Evolutionary conservation across 2,329 filamentous ascomycete species (phyloP), one percentile per base, ranked within the genome.

Genomic region (Talaromyces funiculosus): DNA sequence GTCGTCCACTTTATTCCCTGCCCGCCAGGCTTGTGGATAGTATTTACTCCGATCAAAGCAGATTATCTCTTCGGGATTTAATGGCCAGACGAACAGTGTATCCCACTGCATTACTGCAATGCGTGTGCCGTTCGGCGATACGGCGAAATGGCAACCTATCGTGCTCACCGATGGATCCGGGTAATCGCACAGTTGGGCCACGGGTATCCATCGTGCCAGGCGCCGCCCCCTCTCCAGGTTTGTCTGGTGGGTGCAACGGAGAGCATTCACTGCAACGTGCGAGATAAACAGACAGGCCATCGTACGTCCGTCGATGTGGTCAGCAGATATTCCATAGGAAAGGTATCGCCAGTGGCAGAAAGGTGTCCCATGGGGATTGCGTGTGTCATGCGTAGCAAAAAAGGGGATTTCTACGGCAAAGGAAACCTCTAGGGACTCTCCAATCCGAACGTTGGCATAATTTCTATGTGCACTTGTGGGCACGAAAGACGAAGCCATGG

Each of bases 21-120:
- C 65, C 40, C 63, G 60, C 65, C 67, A 74, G 10, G 65, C 65
- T 1, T 64, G 57, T 7, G 71, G 73, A 60, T 77, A 78, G 43
- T 72, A 73, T 6, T 64, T 64, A 31, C 65, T 65, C 3, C 49
- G 20, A 18, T 16, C 26, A 16, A 33, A 47, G 22, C 12, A 24
- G 22, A 76, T 69, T 14, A 79, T 59, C 40, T 66, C 71, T n/a
- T 61, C 40, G 1, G 77, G 76, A 22, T 75, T 66, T 53, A 79
- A 35, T 2, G 73, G 66, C 73, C 77, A 79, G 26, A 79, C 61
- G 16, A 74, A 73, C 20, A 79, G 59, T 0, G 68, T 68, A 54
- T 78, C 74, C 76, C 76, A 79, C 45, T 73, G 74, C 4, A 73
- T 72, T 33, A 77, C 68, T 3, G 76, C 77, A 53, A 79, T 67